Evolutionary conservation across 805 yeast species (phyloP), one percentile per base, ranked within the genome.

Genomic region (Yarrowia phangngaensis): DNA sequence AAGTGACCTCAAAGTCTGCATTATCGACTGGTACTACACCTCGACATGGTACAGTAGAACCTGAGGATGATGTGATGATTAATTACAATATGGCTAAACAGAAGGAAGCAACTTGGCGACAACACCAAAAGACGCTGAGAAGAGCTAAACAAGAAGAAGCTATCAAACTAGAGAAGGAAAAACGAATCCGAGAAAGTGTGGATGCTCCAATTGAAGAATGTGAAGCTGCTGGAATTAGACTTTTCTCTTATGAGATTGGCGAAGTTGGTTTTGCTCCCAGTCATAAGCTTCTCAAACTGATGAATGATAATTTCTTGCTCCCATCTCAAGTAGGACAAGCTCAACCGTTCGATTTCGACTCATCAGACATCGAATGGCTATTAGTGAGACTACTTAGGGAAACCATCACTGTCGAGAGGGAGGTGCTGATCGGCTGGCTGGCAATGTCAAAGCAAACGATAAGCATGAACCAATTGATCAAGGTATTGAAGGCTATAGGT

Each of bases 61-160:
- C 43, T 8, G 43, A 35, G 16, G 43, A 35, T 17, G 31, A 35
- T 5, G 43, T 35, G 22, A 30, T 16, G 3, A 17, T 8, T 13
- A 35, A 24, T 20, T 35, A 35, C 30, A 20, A 35, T 4, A 30
- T 22, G 7, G 43, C 43, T 16, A 11, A 35, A 16, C 8, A n/a
- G 12, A 35, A 35, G 30, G 43, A 12, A 6, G 43, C 43, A n/a
- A 30, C 23, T 11, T 6, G 43, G 26, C 4, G 5, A 6, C 30
- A 24, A 24, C 20, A 17, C 17, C 43, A 17, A 3, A 5, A 35
- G 43, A 23, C 23, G 22, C 16, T n/a, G 16, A 35, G n/a, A 17
- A 17, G 22, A 14, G 14, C 28, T 28, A 4, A 15, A 34, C 28
- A 15, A 34, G 19, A 23, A 15, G 20, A 34, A 34, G 28, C 28